Evolutionary conservation across 805 yeast species (phyloP).

Genomic region (Starmera quercuum): DNA sequence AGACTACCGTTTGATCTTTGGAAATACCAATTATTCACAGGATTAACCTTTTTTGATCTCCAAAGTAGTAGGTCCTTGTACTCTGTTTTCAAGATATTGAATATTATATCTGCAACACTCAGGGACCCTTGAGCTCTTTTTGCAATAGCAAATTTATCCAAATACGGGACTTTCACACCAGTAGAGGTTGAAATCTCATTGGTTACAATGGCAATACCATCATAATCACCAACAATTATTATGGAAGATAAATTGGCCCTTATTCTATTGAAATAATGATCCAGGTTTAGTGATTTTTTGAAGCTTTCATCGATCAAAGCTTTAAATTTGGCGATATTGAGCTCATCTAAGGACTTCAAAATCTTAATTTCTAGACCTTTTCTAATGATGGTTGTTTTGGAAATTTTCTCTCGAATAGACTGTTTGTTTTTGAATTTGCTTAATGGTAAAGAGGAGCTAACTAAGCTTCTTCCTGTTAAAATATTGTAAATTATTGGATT

Average conservation of each 20-base stretch:
- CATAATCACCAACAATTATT: slow-evolving; percentile 88
- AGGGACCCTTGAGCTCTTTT: slow-evolving; percentile 81
- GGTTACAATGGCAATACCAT: slow-evolving; percentile 90
- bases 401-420: slow-evolving; percentile 15
- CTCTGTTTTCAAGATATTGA: slow-evolving; percentile 64
- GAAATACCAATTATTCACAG: slow-evolving; percentile 96
- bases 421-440: slow-evolving; percentile 24
- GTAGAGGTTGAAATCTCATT: slow-evolving; percentile 44
- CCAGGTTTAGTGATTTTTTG: slow-evolving; percentile 54
- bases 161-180: slow-evolving; percentile 50
- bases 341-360: slow-evolving; percentile 7
- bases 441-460: slow-evolving; percentile 86
- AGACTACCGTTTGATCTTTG: slow-evolving; percentile 77
- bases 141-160: slow-evolving; percentile 91
- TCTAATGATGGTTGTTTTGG: slow-evolving; percentile 66
- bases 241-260: slow-evolving; percentile 63
- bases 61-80: slow-evolving; percentile 75
- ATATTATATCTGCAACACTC: slow-evolving; percentile 89
- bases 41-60: slow-evolving; percentile 83
- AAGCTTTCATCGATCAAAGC: slow-evolving; percentile 73
- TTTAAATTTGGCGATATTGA: slow-evolving; percentile 48
- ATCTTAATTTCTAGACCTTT: slow-evolving; percentile 48
- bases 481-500: slow-evolving; percentile 90
- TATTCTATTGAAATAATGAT: slow-evolving; percentile 61
- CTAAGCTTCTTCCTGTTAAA: slow-evolving; percentile 83